Conservation (phyloP, 495 filamentous ascomycete species). For the Aspergillus affinis region DNA sequence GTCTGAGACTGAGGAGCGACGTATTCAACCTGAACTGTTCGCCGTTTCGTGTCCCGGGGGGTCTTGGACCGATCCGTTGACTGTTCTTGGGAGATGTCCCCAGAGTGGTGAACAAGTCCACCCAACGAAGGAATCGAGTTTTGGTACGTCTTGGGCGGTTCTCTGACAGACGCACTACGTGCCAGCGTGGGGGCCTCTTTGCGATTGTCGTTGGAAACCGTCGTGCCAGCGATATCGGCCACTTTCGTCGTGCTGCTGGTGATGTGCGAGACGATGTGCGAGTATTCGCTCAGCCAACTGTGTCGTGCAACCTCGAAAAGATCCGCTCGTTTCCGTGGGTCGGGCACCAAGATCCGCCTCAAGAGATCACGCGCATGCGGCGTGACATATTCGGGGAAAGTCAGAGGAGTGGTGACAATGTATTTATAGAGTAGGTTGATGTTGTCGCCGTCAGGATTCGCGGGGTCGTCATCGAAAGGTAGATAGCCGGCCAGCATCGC, state of each 20-base stretch:
- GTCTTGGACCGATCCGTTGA: constrained; percentile 62
- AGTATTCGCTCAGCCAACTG: constrained; percentile 96
- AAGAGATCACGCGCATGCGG: constrained; percentile 94
- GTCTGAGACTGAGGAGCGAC: constrained; percentile 89
- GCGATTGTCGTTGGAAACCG: constrained; percentile 63
- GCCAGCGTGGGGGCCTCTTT: constrained; percentile 65
- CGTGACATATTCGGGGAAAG: constrained; percentile 98
- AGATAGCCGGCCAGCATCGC: constrained; percentile 98
- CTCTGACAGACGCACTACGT: constrained; percentile 88
- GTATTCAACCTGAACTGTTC: constrained; percentile 97
- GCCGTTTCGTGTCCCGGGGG: constrained; percentile 78
- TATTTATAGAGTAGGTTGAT: constrained; percentile 99
- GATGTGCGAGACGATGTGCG: constrained; percentile 91
- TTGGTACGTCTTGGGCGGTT: constrained; percentile 70
- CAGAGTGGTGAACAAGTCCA: constrained; percentile 71
- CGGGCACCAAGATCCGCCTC: constrained; percentile 91
- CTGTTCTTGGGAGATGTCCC: constrained; percentile 69
- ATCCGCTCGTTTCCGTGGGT: constrained; percentile 91
- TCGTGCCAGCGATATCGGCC: constrained; percentile 80
- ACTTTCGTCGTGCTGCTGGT: constrained; percentile 91
- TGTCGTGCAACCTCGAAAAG: constrained; percentile 97
- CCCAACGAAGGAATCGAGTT: constrained; percentile 58
- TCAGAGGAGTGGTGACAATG: constrained; percentile 95
- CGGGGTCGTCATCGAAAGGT: constrained; percentile 98
- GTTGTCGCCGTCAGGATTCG: constrained; percentile 98